Conservation (phyloP, 31 red algal genomes). For the Odonthalia washingtoniensis region DNA sequence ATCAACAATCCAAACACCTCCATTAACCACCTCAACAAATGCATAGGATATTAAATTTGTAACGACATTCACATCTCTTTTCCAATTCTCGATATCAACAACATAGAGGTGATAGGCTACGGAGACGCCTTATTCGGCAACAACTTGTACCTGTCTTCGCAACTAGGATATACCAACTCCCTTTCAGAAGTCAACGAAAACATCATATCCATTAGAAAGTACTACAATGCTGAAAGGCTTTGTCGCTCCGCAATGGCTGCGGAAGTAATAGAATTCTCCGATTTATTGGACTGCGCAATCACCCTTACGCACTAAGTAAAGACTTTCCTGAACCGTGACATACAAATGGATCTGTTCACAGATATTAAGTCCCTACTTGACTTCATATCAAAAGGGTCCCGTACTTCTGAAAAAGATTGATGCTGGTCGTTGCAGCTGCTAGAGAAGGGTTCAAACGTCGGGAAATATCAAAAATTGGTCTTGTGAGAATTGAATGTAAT, state of each 20-base stretch:
- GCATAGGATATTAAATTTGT: background rate
- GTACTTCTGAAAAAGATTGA: no score
- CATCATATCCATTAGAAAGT: constrained; percentile 29
- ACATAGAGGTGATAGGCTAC: constrained; percentile 23
- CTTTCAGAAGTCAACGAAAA: constrained; percentile 23
- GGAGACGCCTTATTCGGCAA: constrained; percentile 53
- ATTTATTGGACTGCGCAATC: constrained; percentile 14
- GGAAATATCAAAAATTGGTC: no score
- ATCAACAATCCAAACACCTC: background rate
- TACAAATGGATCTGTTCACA: no score
- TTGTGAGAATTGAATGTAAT: no score
- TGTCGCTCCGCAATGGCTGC: constrained; percentile 40
- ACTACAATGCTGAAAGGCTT: constrained; percentile 18
- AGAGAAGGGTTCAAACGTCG: no score
- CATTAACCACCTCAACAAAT: no score
- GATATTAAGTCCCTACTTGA: no score
- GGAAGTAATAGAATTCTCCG: constrained; percentile 55
- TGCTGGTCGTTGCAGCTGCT: no score
- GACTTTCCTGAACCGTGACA: no score
- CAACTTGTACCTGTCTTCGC: constrained; percentile 31
- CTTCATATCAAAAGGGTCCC: no score
- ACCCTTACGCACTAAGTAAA: no score
- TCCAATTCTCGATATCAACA: background rate
- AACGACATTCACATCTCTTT: background rate
- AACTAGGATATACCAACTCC: constrained; percentile 37